phyloP scores from a whole-genome alignment of 352 stramenopile genomes.

The Elongisporangium senticosum region DNA sequence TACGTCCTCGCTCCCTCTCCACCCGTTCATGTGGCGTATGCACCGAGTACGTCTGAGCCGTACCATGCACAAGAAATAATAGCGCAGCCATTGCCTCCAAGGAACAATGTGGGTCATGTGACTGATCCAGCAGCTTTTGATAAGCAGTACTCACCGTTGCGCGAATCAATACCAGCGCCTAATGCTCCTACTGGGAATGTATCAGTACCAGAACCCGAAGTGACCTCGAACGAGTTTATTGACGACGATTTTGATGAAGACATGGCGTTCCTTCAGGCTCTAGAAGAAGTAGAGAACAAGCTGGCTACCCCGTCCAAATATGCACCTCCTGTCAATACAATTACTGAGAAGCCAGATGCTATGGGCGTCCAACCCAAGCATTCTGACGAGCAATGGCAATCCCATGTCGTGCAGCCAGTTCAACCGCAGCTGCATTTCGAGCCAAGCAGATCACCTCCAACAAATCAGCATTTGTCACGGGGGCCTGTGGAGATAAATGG shows the following conservation, averaged over 20 bases:
- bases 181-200: neutral
- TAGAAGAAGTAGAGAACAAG: constrained; percentile 60
- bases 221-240: constrained; percentile 44
- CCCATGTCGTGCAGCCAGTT: neutral
- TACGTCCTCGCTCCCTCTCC: neutral
- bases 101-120: neutral
- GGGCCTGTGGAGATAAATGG: neutral
- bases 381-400: neutral
- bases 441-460: neutral
- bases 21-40: neutral
- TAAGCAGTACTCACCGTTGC: neutral
- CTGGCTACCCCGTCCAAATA: constrained; percentile 25
- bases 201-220: constrained; percentile 1
- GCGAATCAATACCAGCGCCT: neutral
- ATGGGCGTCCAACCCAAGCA: neutral
- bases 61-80: neutral
- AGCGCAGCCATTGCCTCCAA: neutral
- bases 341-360: neutral
- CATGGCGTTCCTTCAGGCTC: constrained; percentile 50
- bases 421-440: neutral
- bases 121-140: neutral
- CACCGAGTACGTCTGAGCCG: neutral
- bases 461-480: neutral
- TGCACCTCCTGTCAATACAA: neutral
- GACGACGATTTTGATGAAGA: constrained; percentile 61